These are phyloP conservation scores for Trichoderma sp. DNA, from an alignment of 2,329 filamentous ascomycete species.

Conservation along the genomic window DNA sequence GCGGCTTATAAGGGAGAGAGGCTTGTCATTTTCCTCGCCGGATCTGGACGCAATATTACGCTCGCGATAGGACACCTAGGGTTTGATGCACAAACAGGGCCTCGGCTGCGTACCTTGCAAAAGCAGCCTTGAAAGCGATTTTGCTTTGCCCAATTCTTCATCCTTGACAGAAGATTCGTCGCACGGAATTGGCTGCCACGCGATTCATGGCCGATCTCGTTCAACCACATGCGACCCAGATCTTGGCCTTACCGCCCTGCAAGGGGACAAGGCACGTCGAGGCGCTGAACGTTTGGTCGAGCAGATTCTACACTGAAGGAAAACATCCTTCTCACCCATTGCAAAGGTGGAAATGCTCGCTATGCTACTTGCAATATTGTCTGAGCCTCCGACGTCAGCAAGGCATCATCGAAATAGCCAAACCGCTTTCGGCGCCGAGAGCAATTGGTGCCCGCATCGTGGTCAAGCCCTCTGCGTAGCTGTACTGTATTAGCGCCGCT, in stretches of 20 bases:
- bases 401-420: slow-evolving; percentile 11
- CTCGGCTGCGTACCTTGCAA: not conserved
- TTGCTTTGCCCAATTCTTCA: too few relatives aligned
- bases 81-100: not conserved
- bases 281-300: not conserved
- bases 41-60: slow-evolving; percentile 3
- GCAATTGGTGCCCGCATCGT: slow-evolving; percentile 21
- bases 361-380: too few relatives aligned
- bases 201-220: slow-evolving; percentile 8
- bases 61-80: too few relatives aligned
- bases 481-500: slow-evolving; percentile 13
- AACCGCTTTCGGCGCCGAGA: not conserved
- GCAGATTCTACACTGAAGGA: not conserved
- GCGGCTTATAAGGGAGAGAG: slow-evolving; percentile 2
- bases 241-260: not conserved
- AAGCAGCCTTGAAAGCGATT: too few relatives aligned
- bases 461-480: slow-evolving; percentile 9
- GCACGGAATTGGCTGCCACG: not conserved
- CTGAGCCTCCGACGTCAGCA: slow-evolving; percentile 14
- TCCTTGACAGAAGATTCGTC: too few relatives aligned
- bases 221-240: not conserved
- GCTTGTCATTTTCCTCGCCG: not conserved
- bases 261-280: not conserved
- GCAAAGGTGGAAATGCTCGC: too few relatives aligned
- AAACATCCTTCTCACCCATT: not conserved